Evolutionary conservation across 495 filamentous ascomycete species (phyloP), one percentile per base, ranked within the genome.

Genomic region (Penicillium coffeae): DNA sequence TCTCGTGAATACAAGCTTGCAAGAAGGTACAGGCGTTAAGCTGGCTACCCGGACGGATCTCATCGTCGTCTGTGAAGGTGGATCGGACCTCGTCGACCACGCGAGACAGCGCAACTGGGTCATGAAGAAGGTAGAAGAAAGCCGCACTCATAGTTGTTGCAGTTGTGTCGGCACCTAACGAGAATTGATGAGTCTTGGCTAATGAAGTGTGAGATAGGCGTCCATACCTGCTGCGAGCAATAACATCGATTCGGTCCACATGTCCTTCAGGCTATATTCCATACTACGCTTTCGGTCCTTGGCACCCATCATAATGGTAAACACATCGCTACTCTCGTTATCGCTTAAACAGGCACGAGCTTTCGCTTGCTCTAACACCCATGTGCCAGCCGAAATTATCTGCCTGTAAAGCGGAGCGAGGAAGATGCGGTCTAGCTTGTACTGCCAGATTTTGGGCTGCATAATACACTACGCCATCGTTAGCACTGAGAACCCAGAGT

Each of bases 91-190:
- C 78, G 15, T 60, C n/a, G 1, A 50, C 54, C 1, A 59, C 27
- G 16, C 47, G 49, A n/a, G 19, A 22, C 30, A 84, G 69, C 13
- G 72, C 66, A 1, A 47, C 20, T 0, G 73, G 73, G 60, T 84
- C 79, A 44, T 79, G 80, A 10, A 75, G 65, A 12, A 90, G 74
- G 67, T 87, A 86, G 74, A 85, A 88, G 39, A 89, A 64, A 1
- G 78, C 75, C 0, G 75, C 76, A 16, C 79, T 72, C 63, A 89
- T 77, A 14, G 81, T 75, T 2, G 77, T 83, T 7, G 80, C 77
- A 1, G 80, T 84, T 1, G 84, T 87, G 58, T 87, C 84, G 21
- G 41, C 10, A 15, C 47, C 60, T 43, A 43, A 25, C 9, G 15
- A 16, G 8, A 9, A 30, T 27, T 33, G 8, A 30, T 13, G 8